Conservation (phyloP, 345 rosid genomes). For the Luvunga scandens region DNA sequence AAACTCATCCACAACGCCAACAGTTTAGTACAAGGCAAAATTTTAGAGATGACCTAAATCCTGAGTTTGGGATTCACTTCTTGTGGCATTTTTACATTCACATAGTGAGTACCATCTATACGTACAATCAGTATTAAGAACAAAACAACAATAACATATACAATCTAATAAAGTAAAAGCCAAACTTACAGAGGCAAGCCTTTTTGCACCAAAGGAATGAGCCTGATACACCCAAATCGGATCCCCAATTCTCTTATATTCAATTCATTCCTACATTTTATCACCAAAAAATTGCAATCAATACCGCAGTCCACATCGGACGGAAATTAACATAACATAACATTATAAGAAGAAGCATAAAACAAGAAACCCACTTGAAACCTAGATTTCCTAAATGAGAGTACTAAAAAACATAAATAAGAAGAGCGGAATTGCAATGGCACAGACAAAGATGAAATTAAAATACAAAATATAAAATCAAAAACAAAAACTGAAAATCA, state of each 20-base stretch:
- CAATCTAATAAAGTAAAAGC: neutral
- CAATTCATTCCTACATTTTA: conserved; percentile 53
- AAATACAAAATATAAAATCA: too few species aligned
- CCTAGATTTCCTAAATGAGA: too few species aligned
- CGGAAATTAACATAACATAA: neutral
- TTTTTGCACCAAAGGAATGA: conserved; percentile 69
- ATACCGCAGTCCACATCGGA: neutral
- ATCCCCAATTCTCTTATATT: conserved; percentile 75
- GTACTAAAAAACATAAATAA: too few species aligned
- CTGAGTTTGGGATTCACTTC: neutral
- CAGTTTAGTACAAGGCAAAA: neutral
- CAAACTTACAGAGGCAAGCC: conserved; percentile 64
- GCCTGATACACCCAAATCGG: conserved; percentile 87
- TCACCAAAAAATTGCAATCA: neutral
- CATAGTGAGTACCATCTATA: conserved; percentile 9
- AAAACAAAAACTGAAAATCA: too few species aligned
- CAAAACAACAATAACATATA: neutral
- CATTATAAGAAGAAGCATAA: neutral
- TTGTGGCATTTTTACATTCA: conserved; percentile 46
- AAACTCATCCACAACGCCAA: neutral
- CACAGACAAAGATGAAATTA: too few species aligned
- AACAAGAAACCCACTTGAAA: conserved; percentile 71
- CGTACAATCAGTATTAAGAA: neutral
- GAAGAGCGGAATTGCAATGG: too few species aligned
- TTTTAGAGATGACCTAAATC: neutral